These are phyloP conservation scores for Boletus pseudopeckii DNA, from an alignment of 768 basidiomycete genomes.

Conservation along the genomic window DNA sequence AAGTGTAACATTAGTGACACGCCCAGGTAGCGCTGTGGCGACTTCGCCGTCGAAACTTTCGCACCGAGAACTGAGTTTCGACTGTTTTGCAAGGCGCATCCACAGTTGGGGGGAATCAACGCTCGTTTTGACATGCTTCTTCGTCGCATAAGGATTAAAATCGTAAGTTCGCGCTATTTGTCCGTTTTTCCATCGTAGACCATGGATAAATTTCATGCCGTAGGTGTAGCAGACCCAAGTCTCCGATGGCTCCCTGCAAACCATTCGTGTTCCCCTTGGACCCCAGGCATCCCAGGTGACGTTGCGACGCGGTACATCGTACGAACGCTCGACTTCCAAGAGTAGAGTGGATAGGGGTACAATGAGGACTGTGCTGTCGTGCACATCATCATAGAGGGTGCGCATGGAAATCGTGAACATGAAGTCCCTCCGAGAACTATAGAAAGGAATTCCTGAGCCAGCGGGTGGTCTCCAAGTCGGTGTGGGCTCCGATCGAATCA, in stretches of 20 bases:
- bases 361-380: constrained; percentile 25
- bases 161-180: constrained; percentile 29
- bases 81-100: constrained; percentile 16
- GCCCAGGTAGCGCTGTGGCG: constrained; percentile 29
- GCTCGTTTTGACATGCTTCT: constrained; percentile 10
- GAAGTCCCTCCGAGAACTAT: constrained; percentile 24
- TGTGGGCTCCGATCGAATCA: constrained; percentile 34
- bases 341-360: constrained; percentile 32
- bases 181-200: constrained; percentile 20
- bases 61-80: constrained; percentile 6
- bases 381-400: constrained; percentile 1
- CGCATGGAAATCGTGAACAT: constrained; percentile 32
- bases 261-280: constrained; percentile 28
- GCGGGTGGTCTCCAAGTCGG: constrained; percentile 24
- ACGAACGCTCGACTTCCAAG: constrained; percentile 19
- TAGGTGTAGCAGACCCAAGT: constrained; percentile 37
- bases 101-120: constrained; percentile 7
- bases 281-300: constrained; percentile 35
- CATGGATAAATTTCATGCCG: constrained; percentile 32
- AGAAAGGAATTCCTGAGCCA: constrained; percentile 17
- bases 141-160: constrained; percentile 30
- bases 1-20: constrained; percentile 18
- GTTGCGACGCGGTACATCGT: background rate
- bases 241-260: constrained; percentile 26
- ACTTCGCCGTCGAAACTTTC: constrained; percentile 24